Percentiles rank a stretch among this genome's conserved stretches.
Evolutionary conservation across 768 basidiomycete genomes (phyloP).

Genomic region (Dioszegia crocea): DNA sequence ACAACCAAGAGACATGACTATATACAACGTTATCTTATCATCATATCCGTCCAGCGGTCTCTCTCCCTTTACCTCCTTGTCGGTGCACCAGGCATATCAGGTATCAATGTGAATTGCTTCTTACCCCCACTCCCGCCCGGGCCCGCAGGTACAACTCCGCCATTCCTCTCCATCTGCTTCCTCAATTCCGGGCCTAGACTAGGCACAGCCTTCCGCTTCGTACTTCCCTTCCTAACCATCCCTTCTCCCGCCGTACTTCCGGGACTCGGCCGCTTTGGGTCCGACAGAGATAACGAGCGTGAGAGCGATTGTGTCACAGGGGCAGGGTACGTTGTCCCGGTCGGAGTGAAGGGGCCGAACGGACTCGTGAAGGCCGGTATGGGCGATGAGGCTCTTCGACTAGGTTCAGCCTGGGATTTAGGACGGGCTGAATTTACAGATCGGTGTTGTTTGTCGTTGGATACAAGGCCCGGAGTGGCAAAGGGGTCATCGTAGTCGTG

Average conservation of each 20-base stretch:
- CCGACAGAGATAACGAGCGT: neutral
- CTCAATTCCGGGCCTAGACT: slow-evolving; percentile 30
- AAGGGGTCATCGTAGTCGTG: neutral
- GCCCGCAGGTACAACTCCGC: neutral
- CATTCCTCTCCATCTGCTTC: slow-evolving; percentile 16
- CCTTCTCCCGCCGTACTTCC: neutral
- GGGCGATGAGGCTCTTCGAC: neutral
- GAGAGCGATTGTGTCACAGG: neutral
- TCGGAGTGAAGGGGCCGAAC: neutral
- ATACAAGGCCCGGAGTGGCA: neutral
- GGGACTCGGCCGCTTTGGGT: neutral
- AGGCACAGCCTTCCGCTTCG: slow-evolving; percentile 36
- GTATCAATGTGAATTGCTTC: slow-evolving; percentile 24
- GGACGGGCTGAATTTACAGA: too few species aligned
- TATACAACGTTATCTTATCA: neutral
- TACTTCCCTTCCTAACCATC: slow-evolving; percentile 7
- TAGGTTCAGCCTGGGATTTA: too few species aligned
- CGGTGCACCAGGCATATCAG: slow-evolving; percentile 21
- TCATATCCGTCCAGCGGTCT: neutral
- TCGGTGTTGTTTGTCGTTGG: neutral
- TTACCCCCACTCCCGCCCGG: neutral
- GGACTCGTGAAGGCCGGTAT: neutral
- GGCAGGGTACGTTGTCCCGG: neutral
- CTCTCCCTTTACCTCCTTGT: neutral
- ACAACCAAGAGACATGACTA: too few species aligned